Percentiles rank a stretch among this genome's conserved stretches.
Evolutionary conservation across 805 yeast genomes (phyloP).

Genomic region (Cyberlindnera mycetangii): DNA sequence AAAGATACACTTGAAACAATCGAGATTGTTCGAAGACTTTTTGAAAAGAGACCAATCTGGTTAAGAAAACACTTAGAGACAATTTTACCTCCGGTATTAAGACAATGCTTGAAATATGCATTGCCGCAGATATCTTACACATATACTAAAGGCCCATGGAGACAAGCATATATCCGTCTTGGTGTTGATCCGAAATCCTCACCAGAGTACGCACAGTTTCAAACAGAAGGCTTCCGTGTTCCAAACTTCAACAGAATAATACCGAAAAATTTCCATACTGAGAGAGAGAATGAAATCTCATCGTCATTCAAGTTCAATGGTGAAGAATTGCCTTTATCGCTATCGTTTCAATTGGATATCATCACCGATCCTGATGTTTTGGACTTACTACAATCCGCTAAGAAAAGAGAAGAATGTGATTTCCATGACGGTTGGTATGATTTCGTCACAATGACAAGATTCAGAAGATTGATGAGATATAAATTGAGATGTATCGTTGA

Average conservation of each 20-base stretch:
- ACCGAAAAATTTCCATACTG: constrained; percentile 32
- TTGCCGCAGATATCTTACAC: constrained; percentile 82
- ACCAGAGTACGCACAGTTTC: constrained; percentile 56
- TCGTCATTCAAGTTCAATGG: constrained; percentile 69
- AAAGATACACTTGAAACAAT: constrained; percentile 30
- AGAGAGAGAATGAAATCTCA: constrained; percentile 36
- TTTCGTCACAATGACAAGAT: constrained; percentile 54
- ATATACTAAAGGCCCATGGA: constrained; percentile 91
- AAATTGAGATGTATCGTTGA: constrained; percentile 61
- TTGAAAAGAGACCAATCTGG: constrained; percentile 80
- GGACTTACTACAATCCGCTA: constrained; percentile 38
- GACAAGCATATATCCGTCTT: constrained; percentile 74
- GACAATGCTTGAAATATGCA: constrained; percentile 61
- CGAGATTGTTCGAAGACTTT: constrained; percentile 39
- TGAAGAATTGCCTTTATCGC: constrained; percentile 57
- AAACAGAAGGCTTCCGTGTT: constrained; percentile 73
- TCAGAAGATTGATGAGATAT: constrained; percentile 69
- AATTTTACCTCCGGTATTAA: constrained; percentile 45
- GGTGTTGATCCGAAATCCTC: constrained; percentile 76
- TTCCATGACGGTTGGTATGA: constrained; percentile 81
- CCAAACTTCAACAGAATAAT: constrained; percentile 31
- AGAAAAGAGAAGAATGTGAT: constrained; percentile 42
- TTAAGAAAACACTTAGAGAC: constrained; percentile 66
- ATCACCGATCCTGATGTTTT: constrained; percentile 62
- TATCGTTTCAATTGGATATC: constrained; percentile 78